Evolutionary conservation across 768 basidiomycete genomes (phyloP).

Genomic region (Dioszegia crocea): DNA sequence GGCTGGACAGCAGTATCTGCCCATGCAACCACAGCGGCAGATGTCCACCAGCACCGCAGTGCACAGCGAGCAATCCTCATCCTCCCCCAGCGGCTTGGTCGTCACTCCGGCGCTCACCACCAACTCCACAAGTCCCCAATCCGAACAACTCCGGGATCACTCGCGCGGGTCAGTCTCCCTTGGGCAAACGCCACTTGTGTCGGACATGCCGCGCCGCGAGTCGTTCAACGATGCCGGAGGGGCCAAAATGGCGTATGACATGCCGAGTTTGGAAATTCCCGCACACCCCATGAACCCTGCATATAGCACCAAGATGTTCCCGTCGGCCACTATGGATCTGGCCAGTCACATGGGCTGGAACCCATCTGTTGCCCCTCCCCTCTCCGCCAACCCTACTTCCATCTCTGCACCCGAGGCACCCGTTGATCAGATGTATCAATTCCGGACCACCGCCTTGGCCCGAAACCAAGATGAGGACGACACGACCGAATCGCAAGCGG

Average conservation of each 20-base stretch:
- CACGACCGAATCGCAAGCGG: neutral
- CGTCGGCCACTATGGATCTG: too few relatives aligned
- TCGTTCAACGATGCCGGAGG: too few relatives aligned
- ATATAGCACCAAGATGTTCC: too few relatives aligned
- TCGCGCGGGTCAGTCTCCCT: neutral
- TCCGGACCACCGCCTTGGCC: neutral
- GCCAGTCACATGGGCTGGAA: neutral
- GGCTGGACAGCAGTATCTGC: neutral
- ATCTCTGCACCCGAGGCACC: neutral
- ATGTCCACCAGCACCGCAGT: neutral
- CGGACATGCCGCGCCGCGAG: too few relatives aligned
- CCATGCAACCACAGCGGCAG: neutral
- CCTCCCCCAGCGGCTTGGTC: conserved; percentile 3
- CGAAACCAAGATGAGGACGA: conserved; percentile 10
- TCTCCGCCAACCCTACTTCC: neutral
- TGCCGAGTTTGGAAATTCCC: too few relatives aligned
- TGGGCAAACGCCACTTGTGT: too few relatives aligned
- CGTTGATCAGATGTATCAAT: conserved; percentile 7
- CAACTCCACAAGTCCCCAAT: conserved; percentile 29
- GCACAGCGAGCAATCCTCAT: neutral
- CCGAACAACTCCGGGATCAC: conserved; percentile 16
- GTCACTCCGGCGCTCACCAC: conserved; percentile 37
- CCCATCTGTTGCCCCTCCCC: neutral
- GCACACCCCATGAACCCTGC: too few relatives aligned
- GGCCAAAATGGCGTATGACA: too few relatives aligned